Evolutionary conservation across 2,329 filamentous ascomycete species (phyloP), one percentile per base, ranked within the genome.

Genomic region (Gyromitra esculenta): DNA sequence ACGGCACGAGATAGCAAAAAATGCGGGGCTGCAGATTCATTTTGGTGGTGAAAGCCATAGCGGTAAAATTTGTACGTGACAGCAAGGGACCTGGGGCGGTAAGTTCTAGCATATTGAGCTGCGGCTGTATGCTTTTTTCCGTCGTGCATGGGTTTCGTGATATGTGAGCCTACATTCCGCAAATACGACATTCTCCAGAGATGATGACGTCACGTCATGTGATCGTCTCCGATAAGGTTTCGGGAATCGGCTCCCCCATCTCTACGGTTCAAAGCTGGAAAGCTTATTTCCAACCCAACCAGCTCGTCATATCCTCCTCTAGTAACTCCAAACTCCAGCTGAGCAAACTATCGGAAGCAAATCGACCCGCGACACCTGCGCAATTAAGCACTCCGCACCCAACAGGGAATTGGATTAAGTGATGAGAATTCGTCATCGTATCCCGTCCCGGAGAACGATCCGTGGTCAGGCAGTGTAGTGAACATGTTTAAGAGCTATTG

Each of bases 151-250:
- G 52, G 7, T 39, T 54, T 31, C 48, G 45, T 37, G 64, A 67
- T 35, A 31, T 41, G 62, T 11, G 45, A 45, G 9, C 41, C 41
- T 62, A 18, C 37, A 39, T 18, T 21, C 35, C 37, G 57, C 35
- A n/a, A 21, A 18, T 37, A 11, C n/a, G 11, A 5, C 18, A 18
- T 48, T 52, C 41, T 7, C 8, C 48, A n/a, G 13, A 31, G 25
- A 15, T n/a, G 25, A 60, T 69, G 66, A 69, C 15, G 54, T 69
- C 66, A 69, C 13, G 18, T 37, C 54, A 50, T 35, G 54, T 60
- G 66, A 62, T 18, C 48, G n/a, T 50, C 25, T 45, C 52, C 54
- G 66, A 69, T 69, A 69, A 69, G 66, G 66, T 69, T 69, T 69
- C 66, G 66, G 52, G 66, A 69, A 60, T 69, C 66, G 66, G 52